Base-by-base conservation (phyloP, 805 yeast genomes). In the Spathaspora arborariae region DNA sequence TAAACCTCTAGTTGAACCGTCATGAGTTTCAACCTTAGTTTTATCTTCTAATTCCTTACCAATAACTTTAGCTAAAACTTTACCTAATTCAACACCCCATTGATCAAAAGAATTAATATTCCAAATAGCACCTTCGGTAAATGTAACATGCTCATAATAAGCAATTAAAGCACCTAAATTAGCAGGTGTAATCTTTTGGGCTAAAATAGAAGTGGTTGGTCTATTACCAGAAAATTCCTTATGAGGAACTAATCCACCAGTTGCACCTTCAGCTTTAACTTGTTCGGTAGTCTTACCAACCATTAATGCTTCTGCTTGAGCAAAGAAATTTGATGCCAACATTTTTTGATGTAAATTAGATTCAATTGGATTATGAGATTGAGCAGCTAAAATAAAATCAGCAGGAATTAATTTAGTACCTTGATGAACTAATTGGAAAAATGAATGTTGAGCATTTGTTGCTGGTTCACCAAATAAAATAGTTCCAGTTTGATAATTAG, bases 71-170 rank as follows among this genome's bases (percentile, higher is more conserved):
- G 99, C 99, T 65, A 94, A 82, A 45, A 86, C 95, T 77, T 94
- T 94, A 69, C 99, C 99, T 60, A 94, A 86, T 77, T 94, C 99
- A 62, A 94, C 99, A 73, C 99, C 99, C 96, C 98, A 94, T 79
- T 94, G 99, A 78, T 94, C 99, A 67, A 89, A 94, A 16, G 98
- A 92, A 84, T 94, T 94, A 78, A 94, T 91, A 81, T 95, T 94
- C 99, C 99, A 92, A 63, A 94, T 74, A 48, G 99, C 99, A 75
- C 99, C 99, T 76, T 94, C 99, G 49, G 91, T 91, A 74, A 94
- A 94, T 37, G 98, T 92, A 50, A 89, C 81, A 68, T 90, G 97
- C 76, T 94, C 99, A 77, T 94, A 94, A 82, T 94, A 94, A 39
- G 96, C 97, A 67, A 94, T 94, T 72, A 94, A 79, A 40, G 98